Conservation (phyloP, 1,284 basidiomycete species). For the Ceratobasidium sp. region DNA sequence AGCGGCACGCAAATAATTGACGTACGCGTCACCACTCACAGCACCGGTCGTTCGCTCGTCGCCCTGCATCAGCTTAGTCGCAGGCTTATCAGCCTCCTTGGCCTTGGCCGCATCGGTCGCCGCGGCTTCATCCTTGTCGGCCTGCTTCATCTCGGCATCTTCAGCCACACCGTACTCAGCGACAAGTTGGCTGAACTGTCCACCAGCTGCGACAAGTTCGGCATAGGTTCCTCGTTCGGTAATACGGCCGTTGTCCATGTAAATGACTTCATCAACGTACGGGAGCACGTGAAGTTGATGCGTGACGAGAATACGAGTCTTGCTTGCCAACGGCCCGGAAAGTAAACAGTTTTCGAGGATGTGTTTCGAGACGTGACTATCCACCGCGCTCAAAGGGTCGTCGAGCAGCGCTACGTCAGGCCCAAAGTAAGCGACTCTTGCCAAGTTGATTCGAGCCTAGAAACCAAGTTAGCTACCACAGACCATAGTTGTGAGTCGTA, state of each 20-base stretch:
- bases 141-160: conserved; percentile 54
- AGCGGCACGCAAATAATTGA: conserved; percentile 66
- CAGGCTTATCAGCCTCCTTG: conserved; percentile 54
- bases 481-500: neutral
- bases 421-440: conserved; percentile 51
- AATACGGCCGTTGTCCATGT: conserved; percentile 77
- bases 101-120: conserved; percentile 50
- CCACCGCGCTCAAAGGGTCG: conserved; percentile 79
- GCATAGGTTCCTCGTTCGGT: conserved; percentile 81
- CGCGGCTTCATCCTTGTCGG: conserved; percentile 49
- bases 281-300: conserved; percentile 87
- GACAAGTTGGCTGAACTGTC: conserved; percentile 70
- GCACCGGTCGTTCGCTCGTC: conserved; percentile 71
- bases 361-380: conserved; percentile 70
- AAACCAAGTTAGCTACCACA: conserved; percentile 49
- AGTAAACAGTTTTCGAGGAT: conserved; percentile 74
- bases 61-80: conserved; percentile 63
- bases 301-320: conserved; percentile 72
- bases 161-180: conserved; percentile 70
- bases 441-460: conserved; percentile 49
- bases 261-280: conserved; percentile 78
- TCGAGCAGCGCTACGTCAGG: conserved; percentile 66
- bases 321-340: conserved; percentile 65
- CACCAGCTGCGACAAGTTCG: conserved; percentile 67
- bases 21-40: conserved; percentile 66